Percentiles rank a stretch among this genome's conserved stretches.
phyloP scores from a whole-genome alignment of 768 basidiomycete genomes.

The Boletus rufocinnamomeus region DNA sequence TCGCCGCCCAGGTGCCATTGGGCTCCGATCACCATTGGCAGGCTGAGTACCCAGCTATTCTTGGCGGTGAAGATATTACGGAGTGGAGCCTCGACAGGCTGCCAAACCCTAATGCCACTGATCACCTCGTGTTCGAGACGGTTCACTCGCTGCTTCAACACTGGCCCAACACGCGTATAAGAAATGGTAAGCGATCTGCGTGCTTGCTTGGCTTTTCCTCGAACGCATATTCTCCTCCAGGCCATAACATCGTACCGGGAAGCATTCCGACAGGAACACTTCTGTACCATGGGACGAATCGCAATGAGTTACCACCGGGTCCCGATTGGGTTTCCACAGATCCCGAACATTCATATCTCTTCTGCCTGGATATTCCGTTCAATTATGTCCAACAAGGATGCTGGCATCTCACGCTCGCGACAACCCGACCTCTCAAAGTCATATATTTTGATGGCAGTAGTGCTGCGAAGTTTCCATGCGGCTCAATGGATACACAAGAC shows the following conservation, averaged over 20 bases:
- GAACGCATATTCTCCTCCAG: conserved; percentile 18
- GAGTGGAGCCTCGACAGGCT: conserved; percentile 28
- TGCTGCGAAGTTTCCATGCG: conserved; percentile 43
- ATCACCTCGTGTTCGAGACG: conserved; percentile 29
- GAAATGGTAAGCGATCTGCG: conserved; percentile 38
- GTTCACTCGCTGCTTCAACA: conserved; percentile 38
- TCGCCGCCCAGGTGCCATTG: conserved; percentile 15
- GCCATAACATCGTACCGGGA: conserved; percentile 34
- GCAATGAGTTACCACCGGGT: conserved; percentile 25
- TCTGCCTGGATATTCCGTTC: conserved; percentile 29
- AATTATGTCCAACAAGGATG: conserved; percentile 1
- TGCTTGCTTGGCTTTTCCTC: conserved; percentile 10
- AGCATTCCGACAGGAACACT: conserved; percentile 38
- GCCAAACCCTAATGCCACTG: conserved; percentile 31
- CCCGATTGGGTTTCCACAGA: conserved; percentile 39
- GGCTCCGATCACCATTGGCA: neutral
- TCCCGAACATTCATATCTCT: conserved; percentile 40
- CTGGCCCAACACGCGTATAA: conserved; percentile 49
- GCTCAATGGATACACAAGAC: conserved; percentile 50
- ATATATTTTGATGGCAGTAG: conserved; percentile 57
- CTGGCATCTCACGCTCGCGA: conserved; percentile 20
- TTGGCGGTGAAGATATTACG: neutral
- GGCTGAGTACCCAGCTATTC: neutral
- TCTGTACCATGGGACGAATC: conserved; percentile 35
- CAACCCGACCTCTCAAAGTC: conserved; percentile 40